Conservation (phyloP, 1,284 basidiomycete genomes). For the Thecaphora frezii region DNA sequence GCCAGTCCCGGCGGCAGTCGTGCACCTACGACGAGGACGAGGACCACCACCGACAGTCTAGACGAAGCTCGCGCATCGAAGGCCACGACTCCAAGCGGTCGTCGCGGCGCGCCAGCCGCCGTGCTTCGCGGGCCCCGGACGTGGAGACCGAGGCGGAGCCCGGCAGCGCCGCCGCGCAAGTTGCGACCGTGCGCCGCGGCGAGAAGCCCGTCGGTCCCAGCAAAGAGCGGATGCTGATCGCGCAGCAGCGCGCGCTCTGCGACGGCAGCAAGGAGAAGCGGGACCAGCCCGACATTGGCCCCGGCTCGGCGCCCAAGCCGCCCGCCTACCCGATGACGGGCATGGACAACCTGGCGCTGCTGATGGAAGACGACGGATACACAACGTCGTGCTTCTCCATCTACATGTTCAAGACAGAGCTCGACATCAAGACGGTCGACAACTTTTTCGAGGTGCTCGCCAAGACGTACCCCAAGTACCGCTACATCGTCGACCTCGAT, state of each 20-base stretch:
- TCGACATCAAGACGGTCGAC: slow-evolving; percentile 51
- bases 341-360: slow-evolving; percentile 54
- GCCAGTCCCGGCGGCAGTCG: too few species aligned
- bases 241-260: slow-evolving; percentile 25
- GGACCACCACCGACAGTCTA: too few species aligned
- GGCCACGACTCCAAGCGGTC: slow-evolving; percentile 5
- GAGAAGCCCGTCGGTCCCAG: slow-evolving; percentile 10
- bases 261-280: slow-evolving; percentile 13
- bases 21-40: too few species aligned
- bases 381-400: slow-evolving; percentile 57
- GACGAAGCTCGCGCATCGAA: too few species aligned
- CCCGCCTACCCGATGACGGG: slow-evolving; percentile 48
- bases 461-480: slow-evolving; percentile 54
- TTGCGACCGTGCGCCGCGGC: slow-evolving; percentile 24
- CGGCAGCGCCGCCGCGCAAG: slow-evolving; percentile 30
- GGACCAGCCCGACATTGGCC: slow-evolving; percentile 26
- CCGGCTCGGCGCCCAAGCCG: slow-evolving; percentile 34
- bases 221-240: slow-evolving; percentile 16
- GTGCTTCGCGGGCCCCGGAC: not conserved
- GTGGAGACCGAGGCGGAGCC: not conserved
- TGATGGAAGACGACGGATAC: slow-evolving; percentile 56
- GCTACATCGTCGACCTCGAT: slow-evolving; percentile 53
- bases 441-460: slow-evolving; percentile 54
- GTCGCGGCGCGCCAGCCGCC: slow-evolving; percentile 10
- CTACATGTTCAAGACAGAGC: slow-evolving; percentile 54